Evolutionary conservation across 2,329 filamentous ascomycete genomes (phyloP).

Genomic region (Cryphonectria carpinicola): DNA sequence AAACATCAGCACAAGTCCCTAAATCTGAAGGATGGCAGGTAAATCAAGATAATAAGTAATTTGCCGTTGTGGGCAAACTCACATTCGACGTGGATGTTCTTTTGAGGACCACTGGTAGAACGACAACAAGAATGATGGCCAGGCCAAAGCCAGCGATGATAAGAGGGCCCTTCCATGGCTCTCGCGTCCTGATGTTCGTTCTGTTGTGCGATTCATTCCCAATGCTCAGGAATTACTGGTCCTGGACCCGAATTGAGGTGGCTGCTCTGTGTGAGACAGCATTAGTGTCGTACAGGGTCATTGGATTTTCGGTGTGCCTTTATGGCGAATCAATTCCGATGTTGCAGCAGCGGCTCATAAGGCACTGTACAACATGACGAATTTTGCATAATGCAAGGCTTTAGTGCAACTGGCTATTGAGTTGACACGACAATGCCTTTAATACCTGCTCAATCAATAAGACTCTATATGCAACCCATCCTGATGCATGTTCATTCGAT

Average conservation of each 20-base stretch:
- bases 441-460: not conserved
- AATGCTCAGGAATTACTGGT: not conserved
- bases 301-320: not conserved
- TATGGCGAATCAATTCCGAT: not conserved
- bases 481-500: not conserved
- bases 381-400: not conserved
- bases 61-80: not conserved
- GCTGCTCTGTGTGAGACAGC: not conserved
- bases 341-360: not conserved
- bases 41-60: not conserved
- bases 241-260: not conserved
- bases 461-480: too few species aligned
- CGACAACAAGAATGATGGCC: not conserved
- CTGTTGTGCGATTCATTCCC: not conserved
- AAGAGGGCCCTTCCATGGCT: not conserved
- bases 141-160: not conserved
- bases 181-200: not conserved
- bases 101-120: not conserved
- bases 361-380: not conserved
- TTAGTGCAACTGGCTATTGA: not conserved
- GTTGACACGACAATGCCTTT: not conserved
- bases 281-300: not conserved
- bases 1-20: not conserved
- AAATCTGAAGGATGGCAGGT: not conserved
- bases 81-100: not conserved